These are phyloP conservation scores for Wickerhamomyces sp. DNA, from an alignment of 1,139 yeast genomes.

Conservation along the genomic window DNA sequence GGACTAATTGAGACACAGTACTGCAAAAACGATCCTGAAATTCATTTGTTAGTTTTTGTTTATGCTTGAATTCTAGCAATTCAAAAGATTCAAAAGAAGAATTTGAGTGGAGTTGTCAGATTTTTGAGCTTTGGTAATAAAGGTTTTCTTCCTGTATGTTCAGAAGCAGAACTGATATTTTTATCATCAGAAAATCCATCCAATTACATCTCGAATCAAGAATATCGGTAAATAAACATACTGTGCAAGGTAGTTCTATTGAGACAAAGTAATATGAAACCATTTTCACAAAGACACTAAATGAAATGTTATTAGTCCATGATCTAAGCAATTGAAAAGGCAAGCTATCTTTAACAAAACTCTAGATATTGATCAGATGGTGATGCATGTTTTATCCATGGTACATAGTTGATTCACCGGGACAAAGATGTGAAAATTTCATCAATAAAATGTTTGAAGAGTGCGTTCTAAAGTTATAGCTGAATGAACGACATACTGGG, in stretches of 20 bases:
- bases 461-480: too few species aligned
- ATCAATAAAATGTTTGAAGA: too few species aligned
- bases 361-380: slow-evolving; percentile 69
- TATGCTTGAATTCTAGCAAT: too few species aligned
- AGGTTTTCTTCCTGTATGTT: slow-evolving; percentile 70
- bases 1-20: not conserved
- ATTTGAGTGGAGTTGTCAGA: slow-evolving; percentile 12
- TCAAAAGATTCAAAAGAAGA: not conserved
- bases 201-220: too few species aligned
- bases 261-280: too few species aligned
- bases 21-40: too few species aligned
- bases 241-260: too few species aligned
- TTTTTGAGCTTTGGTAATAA: slow-evolving; percentile 36
- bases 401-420: slow-evolving; percentile 57
- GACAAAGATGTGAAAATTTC: slow-evolving; percentile 32
- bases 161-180: slow-evolving; percentile 87
- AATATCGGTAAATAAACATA: too few species aligned
- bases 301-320: too few species aligned
- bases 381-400: slow-evolving; percentile 81
- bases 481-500: not conserved
- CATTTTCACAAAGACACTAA: too few species aligned
- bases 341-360: not conserved
- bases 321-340: not conserved
- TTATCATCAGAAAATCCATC: slow-evolving; percentile 46
- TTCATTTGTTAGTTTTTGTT: not conserved